Evolutionary conservation across 2,329 filamentous ascomycete genomes (phyloP), one percentile per base, ranked within the genome.

Genomic region (Aureobasidium uvarum): DNA sequence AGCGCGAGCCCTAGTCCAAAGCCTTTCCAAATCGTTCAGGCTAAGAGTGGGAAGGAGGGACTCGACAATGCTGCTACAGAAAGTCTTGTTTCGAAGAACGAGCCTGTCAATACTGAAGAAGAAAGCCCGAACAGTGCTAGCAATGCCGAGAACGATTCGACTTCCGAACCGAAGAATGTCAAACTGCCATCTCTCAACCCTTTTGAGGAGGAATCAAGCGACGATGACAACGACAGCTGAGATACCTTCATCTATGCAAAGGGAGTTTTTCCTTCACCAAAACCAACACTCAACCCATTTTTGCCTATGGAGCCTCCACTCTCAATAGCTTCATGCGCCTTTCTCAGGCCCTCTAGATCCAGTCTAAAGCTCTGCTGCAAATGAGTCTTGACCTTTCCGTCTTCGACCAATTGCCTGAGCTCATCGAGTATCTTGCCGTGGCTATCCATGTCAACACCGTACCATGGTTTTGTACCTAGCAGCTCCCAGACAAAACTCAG

Each of bases 401-500:
- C 68, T 56, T 79, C 78, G 16, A 80, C 39, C 51, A 75, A 67
- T 50, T 67, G 64, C 1, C 70, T 69, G 56, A 81, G 67, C 59
- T 77, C 71, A 65, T 76, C 72, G 50, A 80, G 71, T 50, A 79
- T 78, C 51, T 71, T 70, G n/a, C 75, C 74, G 69, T 80, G 78
- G 62, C 74, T 75, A 43, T 78, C 76, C 33, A 76, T 59, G 36
- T 76, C 72, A n/a, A 77, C 74, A 20, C 73, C 69, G 64, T 81
- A 77, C 68, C 77, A 79, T 3, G 75, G 72, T 25, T 79, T 78
- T 1, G 77, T 78, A 1, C 77, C 78, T 11, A 81, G 55, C 68
- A 78, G 72, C 68, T 74, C 76, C 78, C 79, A 81, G 3, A 74
- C 71, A 63, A 80, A 81, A 0, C 74, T 75, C 59, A 81, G 67